Base-by-base conservation (phyloP, 176 grass and related monocot genomes). In the Elaeis guineensis region DNA sequence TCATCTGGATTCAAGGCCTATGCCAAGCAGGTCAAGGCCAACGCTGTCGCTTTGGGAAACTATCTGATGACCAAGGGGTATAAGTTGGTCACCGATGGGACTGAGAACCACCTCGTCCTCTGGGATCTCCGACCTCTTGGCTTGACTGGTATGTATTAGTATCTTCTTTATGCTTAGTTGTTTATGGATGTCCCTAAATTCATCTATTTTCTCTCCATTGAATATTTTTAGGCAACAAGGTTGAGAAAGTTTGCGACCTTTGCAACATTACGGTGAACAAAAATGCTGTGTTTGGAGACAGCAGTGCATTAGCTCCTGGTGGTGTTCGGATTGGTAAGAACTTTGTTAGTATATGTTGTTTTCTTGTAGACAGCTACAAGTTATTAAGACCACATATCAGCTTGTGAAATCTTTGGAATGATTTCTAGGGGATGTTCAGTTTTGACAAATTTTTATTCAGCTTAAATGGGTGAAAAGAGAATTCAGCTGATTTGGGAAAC, bases 61-160 rank as follows among this genome's bases (percentile, higher is more conserved):
- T 59, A 59, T 59, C 24, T 59, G 57, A 59, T 59, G 57, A 59
- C 4, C 57, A 59, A 59, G 57, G 21, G 21, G 5, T 59, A 59
- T 21, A 59, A 59, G 5, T 4, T 59, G 57, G 57, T 59, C 12
- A 59, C 57, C 6, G 57, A 25, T 17, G 57, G 57, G 23, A 59
- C 57, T 59, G 57, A 59, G 57, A 59, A 59, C 25, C 57, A 59
- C 25, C 57, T 59, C 16, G 57, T 59, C 25, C 57, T 59, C 16
- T 59, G 57, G 25, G 57, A 59, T 25, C 57, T 59, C 24, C 57
- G 21, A 17, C 25, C 57, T 16, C 57, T 59, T 59, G 57, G 57
- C 24, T 59, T 59, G 21, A 59, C 57, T 26, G 24, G 57, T 59
- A 29, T 59, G 3, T 16, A 25, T 16, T 14, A 25, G 6, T 59